Conservation (phyloP, 2,329 filamentous ascomycete species). For the Epicoccum nigrum region DNA sequence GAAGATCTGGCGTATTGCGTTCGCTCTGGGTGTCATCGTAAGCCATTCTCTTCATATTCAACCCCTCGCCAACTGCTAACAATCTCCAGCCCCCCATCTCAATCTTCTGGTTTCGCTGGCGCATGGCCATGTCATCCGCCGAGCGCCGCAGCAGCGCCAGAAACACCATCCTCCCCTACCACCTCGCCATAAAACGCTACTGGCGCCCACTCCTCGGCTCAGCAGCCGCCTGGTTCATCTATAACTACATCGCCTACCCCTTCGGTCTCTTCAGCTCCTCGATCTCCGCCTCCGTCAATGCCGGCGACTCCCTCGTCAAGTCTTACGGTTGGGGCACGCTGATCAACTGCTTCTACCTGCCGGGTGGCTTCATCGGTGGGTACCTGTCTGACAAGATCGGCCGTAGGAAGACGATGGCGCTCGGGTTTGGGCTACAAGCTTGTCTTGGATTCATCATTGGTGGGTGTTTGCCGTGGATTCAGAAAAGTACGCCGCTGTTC, state of each 20-base stretch:
- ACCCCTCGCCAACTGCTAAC: background rate
- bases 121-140: slow-evolving; percentile 59
- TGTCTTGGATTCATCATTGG: slow-evolving; percentile 35
- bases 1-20: slow-evolving; percentile 58
- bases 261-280: slow-evolving; percentile 63
- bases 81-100: slow-evolving; percentile 50
- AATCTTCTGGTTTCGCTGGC: slow-evolving; percentile 61
- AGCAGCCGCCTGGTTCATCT: slow-evolving; percentile 58
- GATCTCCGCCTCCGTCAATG: slow-evolving; percentile 46
- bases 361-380: slow-evolving; percentile 37
- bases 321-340: slow-evolving; percentile 29
- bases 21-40: slow-evolving; percentile 57
- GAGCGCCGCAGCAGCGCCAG: slow-evolving; percentile 56
- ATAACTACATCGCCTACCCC: slow-evolving; percentile 62
- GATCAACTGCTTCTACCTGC: slow-evolving; percentile 34
- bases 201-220: slow-evolving; percentile 58
- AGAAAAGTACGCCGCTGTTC: slow-evolving; percentile 38
- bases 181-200: slow-evolving; percentile 56
- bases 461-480: slow-evolving; percentile 34
- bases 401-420: slow-evolving; percentile 30
- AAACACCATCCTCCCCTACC: slow-evolving; percentile 53
- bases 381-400: slow-evolving; percentile 36
- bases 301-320: slow-evolving; percentile 28
- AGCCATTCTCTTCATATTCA: background rate
- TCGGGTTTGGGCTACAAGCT: slow-evolving; percentile 33